phyloP scores from a whole-genome alignment of 495 filamentous ascomycete genomes.

The Penicillium fimorum region DNA sequence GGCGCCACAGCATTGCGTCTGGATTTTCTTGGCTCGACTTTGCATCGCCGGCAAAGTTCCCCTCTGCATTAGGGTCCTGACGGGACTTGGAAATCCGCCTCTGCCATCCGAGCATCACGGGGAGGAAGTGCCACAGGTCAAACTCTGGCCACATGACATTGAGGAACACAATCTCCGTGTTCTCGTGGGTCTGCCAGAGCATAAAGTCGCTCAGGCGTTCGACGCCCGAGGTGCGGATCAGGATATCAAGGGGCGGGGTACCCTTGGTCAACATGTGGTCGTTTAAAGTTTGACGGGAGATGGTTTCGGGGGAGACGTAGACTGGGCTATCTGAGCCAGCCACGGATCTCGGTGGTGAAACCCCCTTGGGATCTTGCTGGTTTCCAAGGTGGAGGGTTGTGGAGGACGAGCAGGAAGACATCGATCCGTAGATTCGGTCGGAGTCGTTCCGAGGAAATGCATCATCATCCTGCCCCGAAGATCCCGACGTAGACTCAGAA shows the following conservation, averaged over 20 bases:
- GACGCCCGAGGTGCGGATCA: constrained; percentile 88
- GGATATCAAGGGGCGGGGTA: constrained; percentile 82
- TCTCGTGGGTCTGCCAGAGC: constrained; percentile 95
- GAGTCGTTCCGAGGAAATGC: constrained; percentile 26
- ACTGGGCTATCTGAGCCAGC: constrained; percentile 25
- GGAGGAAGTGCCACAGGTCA: constrained; percentile 90
- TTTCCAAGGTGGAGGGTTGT: constrained; percentile 48
- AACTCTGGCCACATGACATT: constrained; percentile 96
- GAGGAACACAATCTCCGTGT: constrained; percentile 88
- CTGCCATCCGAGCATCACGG: constrained; percentile 91
- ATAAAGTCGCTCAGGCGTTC: constrained; percentile 93
- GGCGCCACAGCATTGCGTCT: constrained; percentile 24
- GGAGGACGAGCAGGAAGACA: constrained; percentile 54
- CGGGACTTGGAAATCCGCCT: constrained; percentile 55
- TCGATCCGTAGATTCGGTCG: constrained; percentile 52
- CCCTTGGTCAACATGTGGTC: constrained; percentile 80
- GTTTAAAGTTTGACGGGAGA: constrained; percentile 74
- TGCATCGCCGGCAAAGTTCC: constrained; percentile 42
- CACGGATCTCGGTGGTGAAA: constrained; percentile 20
- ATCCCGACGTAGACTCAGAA: constrained; percentile 36
- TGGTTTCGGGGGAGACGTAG: constrained; percentile 72
- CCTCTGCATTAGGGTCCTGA: constrained; percentile 44
- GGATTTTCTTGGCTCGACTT: constrained; percentile 29
- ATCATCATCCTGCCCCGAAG: constrained; percentile 36
- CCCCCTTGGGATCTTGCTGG: constrained; percentile 31